phyloP scores from a whole-genome alignment of 148 eudicot species.

The Limonium bicolor region DNA sequence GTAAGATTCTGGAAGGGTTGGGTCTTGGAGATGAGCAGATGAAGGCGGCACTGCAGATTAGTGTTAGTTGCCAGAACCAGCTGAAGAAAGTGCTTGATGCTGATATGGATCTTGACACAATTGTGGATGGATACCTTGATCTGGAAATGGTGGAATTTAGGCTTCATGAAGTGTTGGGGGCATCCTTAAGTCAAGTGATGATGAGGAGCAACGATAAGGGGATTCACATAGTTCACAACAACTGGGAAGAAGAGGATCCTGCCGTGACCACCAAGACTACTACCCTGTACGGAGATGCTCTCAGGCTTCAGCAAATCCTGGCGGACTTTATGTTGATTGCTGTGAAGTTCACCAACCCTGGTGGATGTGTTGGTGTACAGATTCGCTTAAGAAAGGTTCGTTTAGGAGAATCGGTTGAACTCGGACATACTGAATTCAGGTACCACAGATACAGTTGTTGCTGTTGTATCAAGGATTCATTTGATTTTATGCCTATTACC shows the following conservation, averaged over 20 bases:
- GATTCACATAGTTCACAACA: constrained; percentile 32
- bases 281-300: constrained; percentile 61
- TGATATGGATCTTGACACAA: constrained; percentile 72
- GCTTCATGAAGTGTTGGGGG: constrained; percentile 46
- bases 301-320: constrained; percentile 73
- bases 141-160: constrained; percentile 77
- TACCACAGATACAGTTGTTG: too few relatives aligned
- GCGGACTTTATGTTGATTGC: constrained; percentile 64
- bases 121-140: constrained; percentile 82
- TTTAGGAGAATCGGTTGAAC: constrained; percentile 55
- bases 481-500: too few relatives aligned
- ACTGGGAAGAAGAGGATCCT: constrained; percentile 21
- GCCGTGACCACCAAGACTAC: too few relatives aligned
- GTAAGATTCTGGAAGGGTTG: constrained; percentile 52
- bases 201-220: constrained; percentile 54
- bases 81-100: constrained; percentile 61
- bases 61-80: constrained; percentile 67
- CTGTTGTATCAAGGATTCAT: too few relatives aligned
- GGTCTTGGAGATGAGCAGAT: constrained; percentile 54
- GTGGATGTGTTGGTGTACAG: constrained; percentile 45
- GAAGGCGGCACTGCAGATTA: constrained; percentile 29
- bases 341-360: constrained; percentile 50
- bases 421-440: constrained; percentile 75
- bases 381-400: constrained; percentile 36
- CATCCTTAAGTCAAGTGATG: constrained; percentile 88